Base-by-base conservation (phyloP, 1,139 yeast genomes). In the Kodamaea plutei region DNA sequence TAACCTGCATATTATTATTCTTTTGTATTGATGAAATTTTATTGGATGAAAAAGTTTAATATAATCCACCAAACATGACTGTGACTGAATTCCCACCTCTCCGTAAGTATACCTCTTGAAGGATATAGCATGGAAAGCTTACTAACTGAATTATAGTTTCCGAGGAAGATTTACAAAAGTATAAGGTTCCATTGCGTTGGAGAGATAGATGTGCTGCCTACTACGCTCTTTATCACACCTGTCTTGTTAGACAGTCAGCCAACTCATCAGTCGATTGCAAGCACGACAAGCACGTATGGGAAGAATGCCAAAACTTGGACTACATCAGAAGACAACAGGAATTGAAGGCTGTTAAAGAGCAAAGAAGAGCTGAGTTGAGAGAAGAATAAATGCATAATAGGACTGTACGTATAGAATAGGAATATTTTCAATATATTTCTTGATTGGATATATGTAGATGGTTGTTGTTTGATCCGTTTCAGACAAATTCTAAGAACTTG, bases 201-300 rank as follows among this genome's bases (percentile, higher is more conserved):
- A 73, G 95, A 51, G 95, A 85, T 56, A 76, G 94, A 60, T 85
- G 95, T 58, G 93, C 94, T 4, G 72, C 80, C 19, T 68, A 84
- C 50, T 72, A 81, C 50, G 83, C 94, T 13, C 68, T 68, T 41
- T 64, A 62, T 47, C 68, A 65, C 41, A 64, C 69, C 11, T 68
- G 74, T 53, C 64, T 68, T 34, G 60, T 62, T 28, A 65, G 74
- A 56, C 73, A 67, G 46, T 54, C 64, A 12, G 73, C 73, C 36
- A 65, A 66, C 48, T 55, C 65, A 4, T 56, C 67, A 7, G 68
- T 67, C 32, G 79, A 76, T 50, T 85, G 95, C 61, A 71, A 73
- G 40, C 83, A 80, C 44, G 88, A 82, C 61, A 77, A 88, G 57
- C 94, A 84, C 47, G 75, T 77, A 26, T 85, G 89, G 71, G 95